phyloP scores from a whole-genome alignment of 371 early-diverging fungal species.

The Zychaea mexicana region DNA sequence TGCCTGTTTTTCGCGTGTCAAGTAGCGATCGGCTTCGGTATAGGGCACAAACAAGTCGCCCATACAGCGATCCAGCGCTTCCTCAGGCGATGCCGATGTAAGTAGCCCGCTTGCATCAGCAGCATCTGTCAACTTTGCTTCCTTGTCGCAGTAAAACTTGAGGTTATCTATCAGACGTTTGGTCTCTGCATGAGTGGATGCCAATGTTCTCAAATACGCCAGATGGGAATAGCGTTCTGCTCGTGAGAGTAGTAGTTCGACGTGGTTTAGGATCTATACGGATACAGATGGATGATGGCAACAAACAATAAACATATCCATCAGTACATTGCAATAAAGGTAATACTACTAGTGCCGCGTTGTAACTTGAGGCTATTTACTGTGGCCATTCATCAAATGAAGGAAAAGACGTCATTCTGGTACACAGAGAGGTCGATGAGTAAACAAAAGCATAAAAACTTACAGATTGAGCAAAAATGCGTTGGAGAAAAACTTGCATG shows the following conservation, averaged over 20 bases:
- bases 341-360: too few relatives aligned
- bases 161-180: slow-evolving; percentile 75
- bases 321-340: too few relatives aligned
- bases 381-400: too few relatives aligned
- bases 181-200: slow-evolving; percentile 78
- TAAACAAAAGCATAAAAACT: slow-evolving; percentile 6
- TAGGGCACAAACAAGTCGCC: slow-evolving; percentile 95
- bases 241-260: slow-evolving; percentile 75
- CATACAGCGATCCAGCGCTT: slow-evolving; percentile 83
- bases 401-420: too few relatives aligned
- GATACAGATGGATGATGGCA: background rate
- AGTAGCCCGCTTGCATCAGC: slow-evolving; percentile 34
- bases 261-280: slow-evolving; percentile 79
- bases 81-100: slow-evolving; percentile 53
- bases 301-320: too few relatives aligned
- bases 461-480: slow-evolving; percentile 96
- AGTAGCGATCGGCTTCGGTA: slow-evolving; percentile 86
- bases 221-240: slow-evolving; percentile 73
- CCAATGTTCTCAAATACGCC: slow-evolving; percentile 79
- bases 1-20: slow-evolving; percentile 74
- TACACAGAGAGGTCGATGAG: too few relatives aligned
- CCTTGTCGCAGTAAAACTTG: slow-evolving; percentile 61
- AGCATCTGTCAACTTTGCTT: slow-evolving; percentile 37
- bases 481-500: slow-evolving; percentile 90
- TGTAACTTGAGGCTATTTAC: too few relatives aligned